phyloP scores from a whole-genome alignment of 352 stramenopile genomes.

The Pythium pectinolyticum region DNA sequence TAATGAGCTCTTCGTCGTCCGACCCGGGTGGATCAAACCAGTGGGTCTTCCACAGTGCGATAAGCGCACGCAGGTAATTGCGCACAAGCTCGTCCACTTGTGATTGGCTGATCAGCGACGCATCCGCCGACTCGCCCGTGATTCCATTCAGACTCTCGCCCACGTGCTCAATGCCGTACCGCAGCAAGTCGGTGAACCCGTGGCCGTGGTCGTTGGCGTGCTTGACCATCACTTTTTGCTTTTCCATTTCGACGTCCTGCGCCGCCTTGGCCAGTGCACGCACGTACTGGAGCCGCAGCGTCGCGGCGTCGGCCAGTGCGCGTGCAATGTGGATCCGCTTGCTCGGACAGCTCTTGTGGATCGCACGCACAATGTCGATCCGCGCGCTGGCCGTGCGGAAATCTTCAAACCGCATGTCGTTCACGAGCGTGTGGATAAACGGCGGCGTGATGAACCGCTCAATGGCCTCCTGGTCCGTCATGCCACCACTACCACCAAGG shows the following conservation, averaged over 20 bases:
- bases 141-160: slow-evolving; percentile 48
- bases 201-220: slow-evolving; percentile 77
- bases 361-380: slow-evolving; percentile 81
- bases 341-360: slow-evolving; percentile 75
- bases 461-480: slow-evolving; percentile 46
- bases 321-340: slow-evolving; percentile 71
- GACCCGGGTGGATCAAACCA: slow-evolving; percentile 75
- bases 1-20: slow-evolving; percentile 84
- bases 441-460: slow-evolving; percentile 74
- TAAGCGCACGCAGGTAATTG: slow-evolving; percentile 68
- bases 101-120: slow-evolving; percentile 24
- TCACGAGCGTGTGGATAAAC: slow-evolving; percentile 81
- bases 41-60: slow-evolving; percentile 71
- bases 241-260: slow-evolving; percentile 60
- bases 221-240: slow-evolving; percentile 50
- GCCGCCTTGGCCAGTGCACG: slow-evolving; percentile 43
- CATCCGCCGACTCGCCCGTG: slow-evolving; percentile 23
- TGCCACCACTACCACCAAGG: no score
- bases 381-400: slow-evolving; percentile 81
- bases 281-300: slow-evolving; percentile 69
- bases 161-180: slow-evolving; percentile 82
- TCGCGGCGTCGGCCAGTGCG: slow-evolving; percentile 70
- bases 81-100: slow-evolving; percentile 56
- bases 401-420: slow-evolving; percentile 81
- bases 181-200: slow-evolving; percentile 77